A percentile compares a stretch with the other conserved stretches of the same genome.
Evolutionary conservation across 2,329 filamentous ascomycete genomes (phyloP).

Genomic region (Fusarium dimerum): DNA sequence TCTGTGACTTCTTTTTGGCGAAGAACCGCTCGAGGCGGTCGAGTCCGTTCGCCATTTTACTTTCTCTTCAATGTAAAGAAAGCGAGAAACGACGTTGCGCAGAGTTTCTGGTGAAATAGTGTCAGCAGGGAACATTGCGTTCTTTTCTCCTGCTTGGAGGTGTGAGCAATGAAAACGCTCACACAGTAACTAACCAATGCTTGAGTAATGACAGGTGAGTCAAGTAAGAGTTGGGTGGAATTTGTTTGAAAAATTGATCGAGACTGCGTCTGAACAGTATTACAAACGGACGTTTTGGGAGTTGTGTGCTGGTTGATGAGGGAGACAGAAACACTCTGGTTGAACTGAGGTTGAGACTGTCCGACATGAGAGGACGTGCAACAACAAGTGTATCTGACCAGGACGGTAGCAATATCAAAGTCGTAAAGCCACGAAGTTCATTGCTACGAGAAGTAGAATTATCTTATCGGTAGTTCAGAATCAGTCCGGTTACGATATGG

Average conservation of each 20-base stretch:
- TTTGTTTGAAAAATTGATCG: conserved; percentile 9
- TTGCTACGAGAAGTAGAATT: too few species aligned
- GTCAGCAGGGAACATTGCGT: conserved; percentile 19
- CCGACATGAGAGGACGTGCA: too few species aligned
- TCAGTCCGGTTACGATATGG: too few species aligned
- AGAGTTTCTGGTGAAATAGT: conserved; percentile 21
- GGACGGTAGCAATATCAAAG: too few species aligned
- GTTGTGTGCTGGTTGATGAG: too few species aligned
- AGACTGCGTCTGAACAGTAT: conserved; percentile 19
- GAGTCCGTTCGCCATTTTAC: conserved; percentile 47
- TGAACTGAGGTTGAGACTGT: too few species aligned
- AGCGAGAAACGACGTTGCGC: conserved; percentile 21
- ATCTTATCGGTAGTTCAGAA: too few species aligned
- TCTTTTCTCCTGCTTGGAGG: conserved; percentile 8
- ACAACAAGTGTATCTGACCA: too few species aligned
- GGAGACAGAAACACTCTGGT: too few species aligned
- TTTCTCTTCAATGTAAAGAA: conserved; percentile 28
- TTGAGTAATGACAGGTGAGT: conserved; percentile 5
- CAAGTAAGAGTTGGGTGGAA: conserved; percentile 4
- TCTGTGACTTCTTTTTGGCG: conserved; percentile 41
- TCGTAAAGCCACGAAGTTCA: too few species aligned
- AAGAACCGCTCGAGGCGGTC: conserved; percentile 56
- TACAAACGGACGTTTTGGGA: conserved; percentile 2
- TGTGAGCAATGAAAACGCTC: conserved; percentile 11
- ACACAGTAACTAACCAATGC: conserved; percentile 19